Percentiles rank a stretch among this genome's conserved stretches.
Evolutionary conservation across 768 basidiomycete genomes (phyloP).

Genomic region (Pholiota microspora): DNA sequence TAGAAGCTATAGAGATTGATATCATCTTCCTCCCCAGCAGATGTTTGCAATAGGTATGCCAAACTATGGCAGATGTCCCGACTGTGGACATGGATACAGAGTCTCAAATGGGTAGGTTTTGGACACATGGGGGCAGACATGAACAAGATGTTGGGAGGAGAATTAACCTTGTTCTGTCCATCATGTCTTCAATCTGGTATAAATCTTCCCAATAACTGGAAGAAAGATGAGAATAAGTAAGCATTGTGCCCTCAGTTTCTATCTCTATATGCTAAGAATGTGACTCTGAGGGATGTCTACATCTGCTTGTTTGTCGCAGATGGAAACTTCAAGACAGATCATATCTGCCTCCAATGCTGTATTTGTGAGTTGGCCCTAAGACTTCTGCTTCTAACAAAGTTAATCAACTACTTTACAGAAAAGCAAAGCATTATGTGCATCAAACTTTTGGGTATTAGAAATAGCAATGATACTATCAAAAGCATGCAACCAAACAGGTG

Average conservation of each 20-base stretch:
- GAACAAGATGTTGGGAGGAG: not conserved
- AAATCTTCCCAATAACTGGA: constrained; percentile 19
- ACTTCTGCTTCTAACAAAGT: too few relatives aligned
- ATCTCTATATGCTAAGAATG: not conserved
- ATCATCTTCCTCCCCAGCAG: not conserved
- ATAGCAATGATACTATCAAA: not conserved
- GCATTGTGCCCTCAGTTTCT: not conserved
- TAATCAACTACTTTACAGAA: too few relatives aligned
- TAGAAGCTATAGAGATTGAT: constrained; percentile 9
- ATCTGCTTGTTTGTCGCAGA: constrained; percentile 17
- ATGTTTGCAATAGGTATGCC: constrained; percentile 13
- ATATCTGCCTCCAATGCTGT: too few relatives aligned
- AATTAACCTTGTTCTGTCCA: constrained; percentile 20
- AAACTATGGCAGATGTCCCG: constrained; percentile 14
- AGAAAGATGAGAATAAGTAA: constrained; percentile 9
- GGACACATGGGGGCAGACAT: not conserved
- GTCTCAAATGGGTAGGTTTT: constrained; percentile 19
- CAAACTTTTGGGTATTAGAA: not conserved
- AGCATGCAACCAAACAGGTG: constrained; percentile 6
- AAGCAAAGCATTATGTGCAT: not conserved
- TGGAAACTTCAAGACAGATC: constrained; percentile 24
- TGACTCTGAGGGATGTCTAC: constrained; percentile 11
- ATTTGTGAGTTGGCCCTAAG: too few relatives aligned
- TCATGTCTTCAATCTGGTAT: constrained; percentile 26
- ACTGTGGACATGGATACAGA: constrained; percentile 18